These are phyloP conservation scores for Oryza meridionalis DNA, from an alignment of 176 grass and related monocot genomes.

Conservation along the genomic window DNA sequence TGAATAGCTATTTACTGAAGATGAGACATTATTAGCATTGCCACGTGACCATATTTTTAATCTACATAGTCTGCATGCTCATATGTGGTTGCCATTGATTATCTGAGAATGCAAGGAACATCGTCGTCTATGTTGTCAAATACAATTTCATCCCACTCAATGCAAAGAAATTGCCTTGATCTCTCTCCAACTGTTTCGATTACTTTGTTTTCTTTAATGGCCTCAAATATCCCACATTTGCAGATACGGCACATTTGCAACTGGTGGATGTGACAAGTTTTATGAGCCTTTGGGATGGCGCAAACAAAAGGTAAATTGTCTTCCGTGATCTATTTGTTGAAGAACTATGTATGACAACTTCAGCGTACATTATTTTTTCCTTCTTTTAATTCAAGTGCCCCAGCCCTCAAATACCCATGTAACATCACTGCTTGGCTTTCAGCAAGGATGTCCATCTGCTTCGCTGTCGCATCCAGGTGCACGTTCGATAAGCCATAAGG, in stretches of 20 bases:
- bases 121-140: background rate
- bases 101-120: background rate
- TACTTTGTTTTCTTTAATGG: conserved; percentile 6
- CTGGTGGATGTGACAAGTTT: conserved; percentile 68
- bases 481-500: no score
- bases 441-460: conserved; percentile 58
- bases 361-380: background rate
- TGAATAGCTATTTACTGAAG: background rate
- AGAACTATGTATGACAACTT: background rate
- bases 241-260: conserved; percentile 73
- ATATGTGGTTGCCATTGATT: background rate
- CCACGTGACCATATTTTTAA: background rate
- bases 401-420: conserved; percentile 39
- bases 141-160: background rate
- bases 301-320: conserved; percentile 61
- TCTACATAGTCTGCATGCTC: background rate
- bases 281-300: conserved; percentile 64
- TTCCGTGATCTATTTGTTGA: background rate
- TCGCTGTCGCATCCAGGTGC: conserved; percentile 43
- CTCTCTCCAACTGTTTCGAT: background rate
- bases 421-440: conserved; percentile 67
- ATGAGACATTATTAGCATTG: background rate
- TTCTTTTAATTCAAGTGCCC: conserved; percentile 45
- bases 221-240: background rate
- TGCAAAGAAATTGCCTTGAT: background rate